phyloP scores from a whole-genome alignment of 2,329 filamentous ascomycete species.

The Beauveria rudraprayagi region DNA sequence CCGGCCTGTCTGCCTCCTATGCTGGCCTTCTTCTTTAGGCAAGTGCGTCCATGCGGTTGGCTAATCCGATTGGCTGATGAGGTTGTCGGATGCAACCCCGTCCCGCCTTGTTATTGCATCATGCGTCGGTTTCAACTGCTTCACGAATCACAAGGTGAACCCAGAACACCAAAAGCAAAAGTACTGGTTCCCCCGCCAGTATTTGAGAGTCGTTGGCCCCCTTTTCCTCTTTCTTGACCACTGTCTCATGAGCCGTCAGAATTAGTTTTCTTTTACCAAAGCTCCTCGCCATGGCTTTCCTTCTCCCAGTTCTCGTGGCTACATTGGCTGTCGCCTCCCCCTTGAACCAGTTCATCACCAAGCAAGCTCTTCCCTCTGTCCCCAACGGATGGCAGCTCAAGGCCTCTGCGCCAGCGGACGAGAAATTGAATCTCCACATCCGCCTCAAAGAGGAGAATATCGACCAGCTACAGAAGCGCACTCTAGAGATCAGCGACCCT shows the following conservation, averaged over 20 bases:
- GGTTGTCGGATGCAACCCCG: neutral
- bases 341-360: slow-evolving; percentile 7
- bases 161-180: neutral
- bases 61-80: neutral
- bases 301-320: slow-evolving; percentile 10
- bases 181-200: neutral
- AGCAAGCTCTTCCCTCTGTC: slow-evolving; percentile 5
- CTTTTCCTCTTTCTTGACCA: neutral
- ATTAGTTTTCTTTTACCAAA: neutral
- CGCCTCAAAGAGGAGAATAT: slow-evolving; percentile 11
- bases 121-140: neutral
- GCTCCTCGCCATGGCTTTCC: neutral
- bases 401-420: slow-evolving; percentile 1
- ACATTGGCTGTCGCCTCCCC: slow-evolving; percentile 10
- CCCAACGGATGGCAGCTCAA: slow-evolving; percentile 7
- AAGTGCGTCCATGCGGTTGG: slow-evolving; percentile 1
- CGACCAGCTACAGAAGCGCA: slow-evolving; percentile 10
- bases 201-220: neutral
- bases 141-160: too few relatives aligned
- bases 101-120: neutral
- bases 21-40: slow-evolving; percentile 3
- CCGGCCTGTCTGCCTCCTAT: neutral
- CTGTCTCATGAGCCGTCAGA: neutral
- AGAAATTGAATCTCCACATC: slow-evolving; percentile 10
- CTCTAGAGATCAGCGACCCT: slow-evolving; percentile 10